Evolutionary conservation across 2,329 filamentous ascomycete genomes (phyloP).

Genomic region (Penicillium griseofulvum): DNA sequence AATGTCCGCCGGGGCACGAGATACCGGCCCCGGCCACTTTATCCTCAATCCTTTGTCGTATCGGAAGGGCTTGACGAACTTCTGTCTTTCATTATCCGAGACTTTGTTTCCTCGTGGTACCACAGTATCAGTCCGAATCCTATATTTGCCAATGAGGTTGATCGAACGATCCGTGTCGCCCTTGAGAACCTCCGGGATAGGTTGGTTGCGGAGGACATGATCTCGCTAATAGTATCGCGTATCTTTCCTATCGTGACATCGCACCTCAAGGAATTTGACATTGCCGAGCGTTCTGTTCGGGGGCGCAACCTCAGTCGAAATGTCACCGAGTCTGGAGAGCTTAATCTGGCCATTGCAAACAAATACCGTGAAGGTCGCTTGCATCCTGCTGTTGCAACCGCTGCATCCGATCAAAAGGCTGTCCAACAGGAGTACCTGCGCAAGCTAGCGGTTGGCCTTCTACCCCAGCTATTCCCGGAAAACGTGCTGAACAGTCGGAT

Average conservation of each 20-base stretch:
- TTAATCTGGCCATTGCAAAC: conserved; percentile 91
- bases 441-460: conserved; percentile 65
- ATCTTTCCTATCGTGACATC: conserved; percentile 84
- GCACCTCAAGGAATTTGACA: conserved; percentile 86
- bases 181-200: conserved; percentile 69
- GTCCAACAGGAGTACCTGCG: conserved; percentile 88
- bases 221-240: conserved; percentile 75
- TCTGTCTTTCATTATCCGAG: conserved; percentile 71
- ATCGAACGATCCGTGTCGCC: conserved; percentile 72
- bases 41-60: conserved; percentile 71
- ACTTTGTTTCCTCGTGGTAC: conserved; percentile 91
- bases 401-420: conserved; percentile 78
- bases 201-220: conserved; percentile 73
- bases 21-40: conserved; percentile 69
- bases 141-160: conserved; percentile 81
- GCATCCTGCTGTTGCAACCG: conserved; percentile 79
- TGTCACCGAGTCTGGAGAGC: conserved; percentile 92
- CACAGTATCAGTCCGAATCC: conserved; percentile 76
- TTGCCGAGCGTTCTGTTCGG: conserved; percentile 81
- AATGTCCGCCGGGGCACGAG: conserved; percentile 63
- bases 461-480: conserved; percentile 72
- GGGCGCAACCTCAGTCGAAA: conserved; percentile 84
- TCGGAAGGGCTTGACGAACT: conserved; percentile 78
- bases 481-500: conserved; percentile 74
- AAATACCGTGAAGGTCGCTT: conserved; percentile 88